phyloP scores from a whole-genome alignment of 2,329 filamentous ascomycete genomes.

The Neopestalotiopsis sp. region DNA sequence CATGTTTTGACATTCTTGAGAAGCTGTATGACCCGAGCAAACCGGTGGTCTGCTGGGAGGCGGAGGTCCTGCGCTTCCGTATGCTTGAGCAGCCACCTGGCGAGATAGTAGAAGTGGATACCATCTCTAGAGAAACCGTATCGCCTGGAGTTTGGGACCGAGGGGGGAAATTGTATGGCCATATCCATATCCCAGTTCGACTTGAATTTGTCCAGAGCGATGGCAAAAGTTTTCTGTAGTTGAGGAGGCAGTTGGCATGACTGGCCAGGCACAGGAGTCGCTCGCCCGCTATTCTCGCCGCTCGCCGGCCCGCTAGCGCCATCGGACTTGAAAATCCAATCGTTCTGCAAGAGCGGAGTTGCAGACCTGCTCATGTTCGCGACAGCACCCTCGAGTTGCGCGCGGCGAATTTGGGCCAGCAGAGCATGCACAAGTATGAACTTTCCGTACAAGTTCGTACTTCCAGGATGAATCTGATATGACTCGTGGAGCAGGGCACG shows the following conservation, averaged over 20 bases:
- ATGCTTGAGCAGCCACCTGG: slow-evolving; percentile 68
- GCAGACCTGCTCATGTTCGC: slow-evolving; percentile 46
- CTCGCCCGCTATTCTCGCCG: slow-evolving; percentile 50
- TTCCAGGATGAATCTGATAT: slow-evolving; percentile 65
- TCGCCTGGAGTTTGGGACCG: slow-evolving; percentile 58
- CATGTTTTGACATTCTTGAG: slow-evolving; percentile 65
- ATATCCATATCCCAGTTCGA: slow-evolving; percentile 74
- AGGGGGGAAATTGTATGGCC: slow-evolving; percentile 67
- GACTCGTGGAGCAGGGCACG: slow-evolving; percentile 64
- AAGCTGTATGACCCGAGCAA: slow-evolving; percentile 64
- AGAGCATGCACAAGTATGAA: slow-evolving; percentile 76
- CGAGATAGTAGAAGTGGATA: slow-evolving; percentile 76
- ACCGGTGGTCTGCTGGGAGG: slow-evolving; percentile 62
- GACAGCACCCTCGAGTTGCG: slow-evolving; percentile 46
- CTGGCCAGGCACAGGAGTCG: slow-evolving; percentile 49
- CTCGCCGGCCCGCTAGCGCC: slow-evolving; percentile 47
- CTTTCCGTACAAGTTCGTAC: slow-evolving; percentile 75
- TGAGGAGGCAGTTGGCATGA: slow-evolving; percentile 48
- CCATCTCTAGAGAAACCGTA: slow-evolving; percentile 75
- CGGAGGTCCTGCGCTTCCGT: slow-evolving; percentile 59
- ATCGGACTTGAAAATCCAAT: slow-evolving; percentile 58
- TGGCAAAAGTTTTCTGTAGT: slow-evolving; percentile 53
- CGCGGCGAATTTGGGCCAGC: slow-evolving; percentile 62
- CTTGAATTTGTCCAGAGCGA: slow-evolving; percentile 76
- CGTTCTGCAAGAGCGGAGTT: slow-evolving; percentile 63